Evolutionary conservation across 1,139 yeast genomes (phyloP).

Genomic region (Sugiyamaella japonica): DNA sequence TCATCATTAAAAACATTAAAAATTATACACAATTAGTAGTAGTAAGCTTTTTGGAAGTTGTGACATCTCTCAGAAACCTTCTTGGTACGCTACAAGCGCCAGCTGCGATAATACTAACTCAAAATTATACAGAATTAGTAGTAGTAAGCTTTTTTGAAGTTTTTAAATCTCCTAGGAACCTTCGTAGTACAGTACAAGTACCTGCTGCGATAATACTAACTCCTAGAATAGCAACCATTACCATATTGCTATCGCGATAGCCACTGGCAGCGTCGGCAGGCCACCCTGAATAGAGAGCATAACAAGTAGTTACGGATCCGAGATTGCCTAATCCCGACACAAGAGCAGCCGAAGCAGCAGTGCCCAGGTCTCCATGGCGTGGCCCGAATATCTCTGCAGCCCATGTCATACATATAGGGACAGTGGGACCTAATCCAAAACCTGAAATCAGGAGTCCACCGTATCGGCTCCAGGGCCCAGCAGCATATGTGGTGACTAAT

Average conservation of each 20-base stretch:
- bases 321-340: slow-evolving; percentile 85
- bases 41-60: slow-evolving; percentile 3
- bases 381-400: slow-evolving; percentile 72
- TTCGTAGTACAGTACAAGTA: slow-evolving; percentile 33
- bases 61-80: slow-evolving; percentile 34
- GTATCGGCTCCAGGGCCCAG: slow-evolving; percentile 71
- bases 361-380: slow-evolving; percentile 78
- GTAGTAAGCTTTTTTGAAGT: background rate
- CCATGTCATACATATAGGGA: slow-evolving; percentile 87
- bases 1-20: background rate
- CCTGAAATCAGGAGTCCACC: slow-evolving; percentile 82
- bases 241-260: slow-evolving; percentile 76
- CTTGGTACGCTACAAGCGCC: slow-evolving; percentile 35
- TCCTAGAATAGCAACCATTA: slow-evolving; percentile 75
- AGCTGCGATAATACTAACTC: slow-evolving; percentile 61
- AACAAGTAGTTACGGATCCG: slow-evolving; percentile 82
- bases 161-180: slow-evolving; percentile 34
- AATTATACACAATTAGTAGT: slow-evolving; percentile 1
- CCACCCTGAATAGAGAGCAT: slow-evolving; percentile 86
- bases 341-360: slow-evolving; percentile 78
- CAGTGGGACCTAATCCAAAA: slow-evolving; percentile 87
- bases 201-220: slow-evolving; percentile 58
- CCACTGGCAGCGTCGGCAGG: slow-evolving; percentile 66
- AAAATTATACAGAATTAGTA: slow-evolving; percentile 1
- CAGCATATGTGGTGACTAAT: slow-evolving; percentile 73